Evolutionary conservation across 495 filamentous ascomycete genomes (phyloP), one percentile per base, ranked within the genome.

Genomic region (Podospora sp.): DNA sequence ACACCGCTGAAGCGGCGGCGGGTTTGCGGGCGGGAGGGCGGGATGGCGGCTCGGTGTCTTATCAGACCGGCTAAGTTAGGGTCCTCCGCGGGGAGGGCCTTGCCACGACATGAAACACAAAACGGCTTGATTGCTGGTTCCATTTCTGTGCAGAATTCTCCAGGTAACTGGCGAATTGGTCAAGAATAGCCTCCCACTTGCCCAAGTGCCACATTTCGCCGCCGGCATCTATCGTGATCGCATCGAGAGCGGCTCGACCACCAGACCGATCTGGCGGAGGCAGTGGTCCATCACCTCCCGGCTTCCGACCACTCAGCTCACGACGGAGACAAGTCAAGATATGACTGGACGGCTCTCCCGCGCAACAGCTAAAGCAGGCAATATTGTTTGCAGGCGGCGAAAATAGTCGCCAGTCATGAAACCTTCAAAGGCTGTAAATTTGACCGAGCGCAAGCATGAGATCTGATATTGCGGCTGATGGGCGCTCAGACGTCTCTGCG

Each of bases 381-480:
- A 62, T 29, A 56, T 46, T 53, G 20, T 49, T 60, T 62, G 65
- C 58, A 52, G 24, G 50, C 57, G 56, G 64, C 27, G 58, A 62
- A 67, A 56, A 55, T 25, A 62, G 51, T 33, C 40, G 24, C 57
- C 35, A 60, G 53, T 59, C 56, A 50, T 11, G n/a, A 53, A n/a
- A 22, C 22, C 0, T 16, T 11, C 24, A 66, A 16, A 16, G 50
- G 40, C 21, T 40, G 40, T 18, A 51, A 40, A 33, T 36, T 50
- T 52, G 33, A 35, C 56, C 55, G 26, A 66, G 24, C 36, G 21
- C 56, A 6, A n/a, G 20, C 56, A 52, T 49, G 51, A 65, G 51
- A 65, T 52, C 56, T 60, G 49, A 60, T 53, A 60, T 60, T 52
- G 57, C 57, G 46, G 57, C 63, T 49, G 51, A 29, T 18, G 22